These are phyloP conservation scores for Boletus coccyginus DNA, from an alignment of 768 basidiomycete genomes.

Conservation along the genomic window DNA sequence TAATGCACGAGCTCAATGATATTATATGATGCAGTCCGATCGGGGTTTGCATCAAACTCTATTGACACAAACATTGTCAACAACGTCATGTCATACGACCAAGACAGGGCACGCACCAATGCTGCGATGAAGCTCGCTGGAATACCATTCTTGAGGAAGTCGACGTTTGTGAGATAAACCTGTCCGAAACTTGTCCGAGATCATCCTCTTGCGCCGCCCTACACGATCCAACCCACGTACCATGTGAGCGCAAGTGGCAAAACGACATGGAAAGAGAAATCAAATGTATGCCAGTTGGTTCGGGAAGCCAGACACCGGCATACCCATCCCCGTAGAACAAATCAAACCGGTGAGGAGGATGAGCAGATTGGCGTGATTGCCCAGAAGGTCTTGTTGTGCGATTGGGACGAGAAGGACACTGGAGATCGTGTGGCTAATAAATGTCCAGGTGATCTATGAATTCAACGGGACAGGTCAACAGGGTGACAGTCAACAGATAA, in stretches of 20 bases:
- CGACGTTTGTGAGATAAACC: conserved; percentile 77
- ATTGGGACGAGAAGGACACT: conserved; percentile 97
- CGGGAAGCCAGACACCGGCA: conserved; percentile 99
- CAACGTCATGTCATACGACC: neutral
- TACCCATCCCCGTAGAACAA: conserved; percentile 96
- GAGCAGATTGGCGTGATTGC: conserved; percentile 73
- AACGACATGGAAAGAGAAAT: neutral
- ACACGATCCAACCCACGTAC: neutral
- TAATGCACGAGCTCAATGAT: too few relatives aligned
- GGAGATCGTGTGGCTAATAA: conserved; percentile 97
- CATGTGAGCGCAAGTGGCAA: neutral
- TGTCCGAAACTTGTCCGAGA: too few relatives aligned
- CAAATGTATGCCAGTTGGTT: conserved; percentile 87
- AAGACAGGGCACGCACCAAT: conserved; percentile 42
- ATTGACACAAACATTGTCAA: neutral
- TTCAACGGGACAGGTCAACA: neutral
- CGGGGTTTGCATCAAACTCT: conserved; percentile 1
- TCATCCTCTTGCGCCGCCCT: conserved; percentile 94
- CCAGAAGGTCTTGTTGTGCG: conserved; percentile 74
- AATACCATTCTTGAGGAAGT: conserved; percentile 92
- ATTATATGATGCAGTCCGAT: neutral
- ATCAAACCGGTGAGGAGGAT: conserved; percentile 92
- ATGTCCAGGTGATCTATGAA: conserved; percentile 79
- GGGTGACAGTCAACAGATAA: neutral
- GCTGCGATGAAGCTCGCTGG: conserved; percentile 92